Evolutionary conservation across 2,329 filamentous ascomycete species (phyloP).

Genomic region (Aspergillus calidoustus): DNA sequence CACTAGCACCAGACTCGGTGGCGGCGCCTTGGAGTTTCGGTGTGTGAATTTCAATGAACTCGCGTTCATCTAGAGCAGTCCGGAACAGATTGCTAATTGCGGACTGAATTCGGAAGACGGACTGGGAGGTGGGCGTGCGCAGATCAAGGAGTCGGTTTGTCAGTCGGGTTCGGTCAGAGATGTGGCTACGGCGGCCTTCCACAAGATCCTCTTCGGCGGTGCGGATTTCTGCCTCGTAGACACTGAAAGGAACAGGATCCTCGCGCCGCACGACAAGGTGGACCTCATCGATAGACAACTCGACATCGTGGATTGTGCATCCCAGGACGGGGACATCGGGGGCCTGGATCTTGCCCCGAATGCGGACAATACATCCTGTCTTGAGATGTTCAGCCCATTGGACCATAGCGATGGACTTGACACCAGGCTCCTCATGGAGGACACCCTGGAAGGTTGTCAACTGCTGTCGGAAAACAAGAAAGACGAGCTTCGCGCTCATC

Average conservation of each 20-base stretch:
- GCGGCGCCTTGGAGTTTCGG: slow-evolving; percentile 89
- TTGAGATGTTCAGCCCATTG: slow-evolving; percentile 86
- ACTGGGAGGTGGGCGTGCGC: slow-evolving; percentile 82
- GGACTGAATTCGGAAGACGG: slow-evolving; percentile 85
- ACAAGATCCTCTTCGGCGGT: slow-evolving; percentile 60
- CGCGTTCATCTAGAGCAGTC: slow-evolving; percentile 70
- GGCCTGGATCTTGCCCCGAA: slow-evolving; percentile 73
- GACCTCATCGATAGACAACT: slow-evolving; percentile 71
- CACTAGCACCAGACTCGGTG: slow-evolving; percentile 87
- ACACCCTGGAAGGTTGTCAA: slow-evolving; percentile 84
- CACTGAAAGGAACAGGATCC: slow-evolving; percentile 69
- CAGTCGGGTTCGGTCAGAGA: slow-evolving; percentile 74
- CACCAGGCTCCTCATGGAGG: slow-evolving; percentile 64
- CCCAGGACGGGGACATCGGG: slow-evolving; percentile 76
- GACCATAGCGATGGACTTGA: slow-evolving; percentile 74
- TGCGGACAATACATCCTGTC: slow-evolving; percentile 76
- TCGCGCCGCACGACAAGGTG: slow-evolving; percentile 66
- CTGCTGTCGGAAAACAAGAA: slow-evolving; percentile 84
- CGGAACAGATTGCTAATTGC: slow-evolving; percentile 82
- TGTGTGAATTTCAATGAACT: slow-evolving; percentile 92
- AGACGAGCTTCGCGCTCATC: slow-evolving; percentile 81
- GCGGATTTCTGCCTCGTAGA: slow-evolving; percentile 70
- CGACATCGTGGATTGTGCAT: slow-evolving; percentile 74
- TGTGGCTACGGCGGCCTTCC: slow-evolving; percentile 62
- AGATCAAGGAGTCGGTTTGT: slow-evolving; percentile 82